Evolutionary conservation across 1,284 basidiomycete species (phyloP).

Genomic region (Ganoderma resinaceum): DNA sequence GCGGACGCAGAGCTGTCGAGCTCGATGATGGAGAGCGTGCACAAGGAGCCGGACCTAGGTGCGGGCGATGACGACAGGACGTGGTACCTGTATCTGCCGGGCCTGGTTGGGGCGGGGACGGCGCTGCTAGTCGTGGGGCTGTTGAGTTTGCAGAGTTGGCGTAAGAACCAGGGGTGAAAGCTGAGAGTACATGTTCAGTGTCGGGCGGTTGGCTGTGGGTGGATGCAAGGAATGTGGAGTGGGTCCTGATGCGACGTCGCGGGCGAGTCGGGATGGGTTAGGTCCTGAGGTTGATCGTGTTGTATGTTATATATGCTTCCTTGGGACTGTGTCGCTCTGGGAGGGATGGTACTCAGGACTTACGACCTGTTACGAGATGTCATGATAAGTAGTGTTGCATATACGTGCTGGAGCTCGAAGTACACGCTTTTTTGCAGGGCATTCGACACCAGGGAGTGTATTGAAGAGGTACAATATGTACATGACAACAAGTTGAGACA

Average conservation of each 20-base stretch:
- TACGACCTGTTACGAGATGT: slow-evolving; percentile 4
- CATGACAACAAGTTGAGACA: background rate
- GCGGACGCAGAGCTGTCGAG: slow-evolving; percentile 34
- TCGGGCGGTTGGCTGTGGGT: background rate
- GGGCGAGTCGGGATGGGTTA: background rate
- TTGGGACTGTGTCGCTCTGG: slow-evolving; percentile 5
- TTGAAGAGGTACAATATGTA: background rate
- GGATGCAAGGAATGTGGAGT: background rate
- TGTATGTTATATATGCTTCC: background rate
- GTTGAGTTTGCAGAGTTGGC: slow-evolving; percentile 78
- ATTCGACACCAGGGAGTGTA: too few species aligned
- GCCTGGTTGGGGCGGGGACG: slow-evolving; percentile 79
- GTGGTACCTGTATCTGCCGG: slow-evolving; percentile 80
- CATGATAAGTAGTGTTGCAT: background rate
- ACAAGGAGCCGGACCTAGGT: slow-evolving; percentile 28
- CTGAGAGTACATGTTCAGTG: too few species aligned
- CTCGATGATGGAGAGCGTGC: slow-evolving; percentile 37
- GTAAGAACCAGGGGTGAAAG: slow-evolving; percentile 50
- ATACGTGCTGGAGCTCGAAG: background rate
- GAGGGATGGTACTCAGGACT: slow-evolving; percentile 1
- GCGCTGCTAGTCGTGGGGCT: slow-evolving; percentile 80
- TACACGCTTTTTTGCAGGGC: background rate
- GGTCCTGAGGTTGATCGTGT: background rate
- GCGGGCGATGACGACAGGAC: slow-evolving; percentile 64
- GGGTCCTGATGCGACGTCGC: slow-evolving; percentile 1